phyloP scores from a whole-genome alignment of 345 rosid species.

The Gossypium raimondii region DNA sequence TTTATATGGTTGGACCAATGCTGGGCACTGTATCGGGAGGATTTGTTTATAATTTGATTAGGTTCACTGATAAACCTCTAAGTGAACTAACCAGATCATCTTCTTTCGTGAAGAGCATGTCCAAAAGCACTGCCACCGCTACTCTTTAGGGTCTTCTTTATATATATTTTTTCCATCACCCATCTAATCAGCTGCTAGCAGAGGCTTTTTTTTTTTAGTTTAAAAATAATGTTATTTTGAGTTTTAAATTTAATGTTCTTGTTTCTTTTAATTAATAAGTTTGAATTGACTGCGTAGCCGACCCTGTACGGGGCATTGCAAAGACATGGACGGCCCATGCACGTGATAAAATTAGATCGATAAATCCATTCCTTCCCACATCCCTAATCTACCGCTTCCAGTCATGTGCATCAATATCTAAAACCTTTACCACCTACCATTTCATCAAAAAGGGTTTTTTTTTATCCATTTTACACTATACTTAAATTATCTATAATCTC shows the following conservation, averaged over 20 bases:
- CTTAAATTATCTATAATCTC: fast-evolving
- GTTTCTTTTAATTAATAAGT: no score
- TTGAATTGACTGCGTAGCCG: no score
- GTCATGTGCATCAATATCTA: no score
- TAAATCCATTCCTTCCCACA: no score
- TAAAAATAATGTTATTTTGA: no score
- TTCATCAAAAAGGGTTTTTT: no score
- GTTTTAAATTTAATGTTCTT: no score
- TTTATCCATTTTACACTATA: no score
- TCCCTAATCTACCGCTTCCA: no score
- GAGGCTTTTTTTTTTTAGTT: no score
- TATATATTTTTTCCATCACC: background rate
- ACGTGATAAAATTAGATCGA: slow-evolving; percentile 4
- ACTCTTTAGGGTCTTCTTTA: background rate
- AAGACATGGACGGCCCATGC: slow-evolving; percentile 25
- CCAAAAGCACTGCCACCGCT: background rate
- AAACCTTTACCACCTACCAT: no score
- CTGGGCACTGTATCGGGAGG: slow-evolving; percentile 55
- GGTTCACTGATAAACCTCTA: slow-evolving; percentile 51
- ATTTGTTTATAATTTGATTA: slow-evolving; percentile 49
- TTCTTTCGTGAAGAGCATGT: background rate
- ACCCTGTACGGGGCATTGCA: background rate
- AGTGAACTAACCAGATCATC: slow-evolving; percentile 30
- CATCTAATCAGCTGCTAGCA: no score
- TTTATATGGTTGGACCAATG: slow-evolving; percentile 55